Percentiles rank a stretch among this genome's conserved stretches.
Evolutionary conservation across 2,329 filamentous ascomycete genomes (phyloP).

Genomic region (Colletotrichum scovillei): DNA sequence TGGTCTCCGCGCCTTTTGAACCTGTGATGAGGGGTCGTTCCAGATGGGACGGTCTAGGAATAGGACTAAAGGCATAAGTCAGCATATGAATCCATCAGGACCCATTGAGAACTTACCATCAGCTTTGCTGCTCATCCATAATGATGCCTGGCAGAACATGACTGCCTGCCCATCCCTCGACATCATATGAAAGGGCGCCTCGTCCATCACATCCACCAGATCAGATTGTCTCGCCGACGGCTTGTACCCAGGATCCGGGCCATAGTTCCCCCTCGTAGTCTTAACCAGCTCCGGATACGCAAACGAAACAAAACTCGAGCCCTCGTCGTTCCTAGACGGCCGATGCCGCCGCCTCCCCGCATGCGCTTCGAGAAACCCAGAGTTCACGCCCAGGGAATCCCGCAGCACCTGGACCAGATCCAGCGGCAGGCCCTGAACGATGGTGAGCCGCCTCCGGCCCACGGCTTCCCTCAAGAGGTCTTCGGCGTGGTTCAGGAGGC

Average conservation of each 20-base stretch:
- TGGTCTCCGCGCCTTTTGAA: slow-evolving; percentile 38
- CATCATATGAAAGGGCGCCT: slow-evolving; percentile 36
- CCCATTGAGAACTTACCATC: slow-evolving; percentile 21
- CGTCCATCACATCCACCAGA: slow-evolving; percentile 37
- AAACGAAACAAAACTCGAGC: slow-evolving; percentile 37
- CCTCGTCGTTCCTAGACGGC: slow-evolving; percentile 29
- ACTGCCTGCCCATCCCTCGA: slow-evolving; percentile 38
- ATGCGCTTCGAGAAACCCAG: slow-evolving; percentile 46
- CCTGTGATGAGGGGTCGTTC: slow-evolving; percentile 32
- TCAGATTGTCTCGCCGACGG: slow-evolving; percentile 22
- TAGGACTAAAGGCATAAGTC: slow-evolving; percentile 40
- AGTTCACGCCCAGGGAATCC: slow-evolving; percentile 41
- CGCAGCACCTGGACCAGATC: slow-evolving; percentile 38
- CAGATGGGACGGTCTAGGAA: slow-evolving; percentile 45
- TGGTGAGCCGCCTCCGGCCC: slow-evolving; percentile 31
- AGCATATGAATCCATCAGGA: neutral
- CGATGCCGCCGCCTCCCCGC: slow-evolving; percentile 41
- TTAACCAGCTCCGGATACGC: slow-evolving; percentile 46
- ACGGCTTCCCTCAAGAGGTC: slow-evolving; percentile 29
- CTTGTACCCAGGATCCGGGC: slow-evolving; percentile 6
- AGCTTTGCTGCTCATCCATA: slow-evolving; percentile 45
- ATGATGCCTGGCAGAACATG: slow-evolving; percentile 47
- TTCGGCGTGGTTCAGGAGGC: slow-evolving; percentile 27
- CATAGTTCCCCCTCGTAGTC: neutral
- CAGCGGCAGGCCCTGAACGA: slow-evolving; percentile 30